Evolutionary conservation across 768 basidiomycete species (phyloP).

Genomic region (Rhodotorula taiwanensis): DNA sequence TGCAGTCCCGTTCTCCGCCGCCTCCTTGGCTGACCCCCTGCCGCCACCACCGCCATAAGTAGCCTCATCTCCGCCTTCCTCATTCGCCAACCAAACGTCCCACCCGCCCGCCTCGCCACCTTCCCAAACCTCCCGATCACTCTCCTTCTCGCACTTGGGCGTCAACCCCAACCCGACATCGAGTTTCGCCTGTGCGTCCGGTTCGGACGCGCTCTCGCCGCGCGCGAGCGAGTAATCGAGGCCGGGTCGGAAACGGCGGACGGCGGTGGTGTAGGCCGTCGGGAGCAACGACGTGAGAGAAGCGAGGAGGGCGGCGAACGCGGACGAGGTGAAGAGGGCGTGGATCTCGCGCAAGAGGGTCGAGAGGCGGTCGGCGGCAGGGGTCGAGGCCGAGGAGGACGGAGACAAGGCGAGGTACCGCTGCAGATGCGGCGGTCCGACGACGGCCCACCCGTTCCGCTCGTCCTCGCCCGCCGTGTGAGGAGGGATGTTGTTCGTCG

Average conservation of each 20-base stretch:
- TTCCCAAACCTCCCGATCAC: slow-evolving; percentile 55
- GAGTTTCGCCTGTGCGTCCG: slow-evolving; percentile 63
- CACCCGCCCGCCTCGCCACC: slow-evolving; percentile 81
- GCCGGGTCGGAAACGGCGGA: slow-evolving; percentile 81
- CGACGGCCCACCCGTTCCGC: slow-evolving; percentile 58
- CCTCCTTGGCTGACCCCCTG: slow-evolving; percentile 1
- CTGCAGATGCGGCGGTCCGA: slow-evolving; percentile 90
- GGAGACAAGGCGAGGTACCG: slow-evolving; percentile 67
- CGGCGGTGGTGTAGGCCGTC: slow-evolving; percentile 43
- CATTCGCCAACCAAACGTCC: slow-evolving; percentile 96
- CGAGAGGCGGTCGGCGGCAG: slow-evolving; percentile 16
- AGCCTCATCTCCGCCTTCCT: slow-evolving; percentile 90
- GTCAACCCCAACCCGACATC: slow-evolving; percentile 79
- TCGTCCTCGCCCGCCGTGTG: slow-evolving; percentile 58
- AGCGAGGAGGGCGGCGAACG: slow-evolving; percentile 35
- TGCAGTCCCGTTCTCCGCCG: slow-evolving; percentile 46
- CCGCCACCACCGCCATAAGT: slow-evolving; percentile 61
- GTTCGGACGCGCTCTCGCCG: slow-evolving; percentile 52
- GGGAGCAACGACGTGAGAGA: slow-evolving; percentile 29
- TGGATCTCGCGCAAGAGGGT: slow-evolving; percentile 12
- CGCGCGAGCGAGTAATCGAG: slow-evolving; percentile 92
- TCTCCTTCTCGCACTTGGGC: slow-evolving; percentile 45
- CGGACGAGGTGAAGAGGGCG: slow-evolving; percentile 32
- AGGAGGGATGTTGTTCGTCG: slow-evolving; percentile 52
- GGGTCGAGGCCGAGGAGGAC: neutral